Evolutionary conservation across 768 basidiomycete species (phyloP).

Genomic region (Termitomyces sp.): DNA sequence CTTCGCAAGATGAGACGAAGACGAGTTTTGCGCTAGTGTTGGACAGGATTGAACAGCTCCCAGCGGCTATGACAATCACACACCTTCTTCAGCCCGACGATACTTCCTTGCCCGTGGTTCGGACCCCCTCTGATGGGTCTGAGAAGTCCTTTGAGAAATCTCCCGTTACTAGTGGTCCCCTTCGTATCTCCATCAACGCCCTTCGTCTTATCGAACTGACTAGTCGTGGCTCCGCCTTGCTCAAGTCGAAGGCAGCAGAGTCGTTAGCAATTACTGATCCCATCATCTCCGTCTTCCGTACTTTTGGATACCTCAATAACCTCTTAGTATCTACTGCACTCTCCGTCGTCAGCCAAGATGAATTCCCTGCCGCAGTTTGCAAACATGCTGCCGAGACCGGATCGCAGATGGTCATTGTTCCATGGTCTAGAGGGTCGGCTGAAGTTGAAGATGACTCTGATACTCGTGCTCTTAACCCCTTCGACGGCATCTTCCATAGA

Average conservation of each 20-base stretch:
- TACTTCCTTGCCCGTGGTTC: background rate
- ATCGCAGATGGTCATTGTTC: slow-evolving; percentile 76
- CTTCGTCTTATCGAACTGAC: slow-evolving; percentile 91
- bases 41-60: slow-evolving; percentile 76
- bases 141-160: slow-evolving; percentile 16
- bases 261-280: slow-evolving; percentile 66
- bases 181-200: slow-evolving; percentile 53
- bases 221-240: slow-evolving; percentile 79
- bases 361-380: slow-evolving; percentile 63
- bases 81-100: slow-evolving; percentile 58
- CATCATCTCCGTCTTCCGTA: slow-evolving; percentile 66
- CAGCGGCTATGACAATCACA: slow-evolving; percentile 76
- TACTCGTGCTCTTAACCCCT: slow-evolving; percentile 49
- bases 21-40: slow-evolving; percentile 68
- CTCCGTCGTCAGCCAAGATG: slow-evolving; percentile 68
- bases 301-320: slow-evolving; percentile 68
- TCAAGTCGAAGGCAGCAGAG: slow-evolving; percentile 75
- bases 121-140: slow-evolving; percentile 23
- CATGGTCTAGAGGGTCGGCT: slow-evolving; percentile 61
- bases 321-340: slow-evolving; percentile 67
- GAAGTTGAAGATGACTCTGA: slow-evolving; percentile 18
- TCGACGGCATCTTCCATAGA: slow-evolving; percentile 73
- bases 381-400: slow-evolving; percentile 49
- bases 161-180: background rate
- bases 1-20: slow-evolving; percentile 38